These are phyloP conservation scores for Teratosphaeria pseudoeucalypti DNA, from an alignment of 2,329 filamentous ascomycete species.

Conservation along the genomic window DNA sequence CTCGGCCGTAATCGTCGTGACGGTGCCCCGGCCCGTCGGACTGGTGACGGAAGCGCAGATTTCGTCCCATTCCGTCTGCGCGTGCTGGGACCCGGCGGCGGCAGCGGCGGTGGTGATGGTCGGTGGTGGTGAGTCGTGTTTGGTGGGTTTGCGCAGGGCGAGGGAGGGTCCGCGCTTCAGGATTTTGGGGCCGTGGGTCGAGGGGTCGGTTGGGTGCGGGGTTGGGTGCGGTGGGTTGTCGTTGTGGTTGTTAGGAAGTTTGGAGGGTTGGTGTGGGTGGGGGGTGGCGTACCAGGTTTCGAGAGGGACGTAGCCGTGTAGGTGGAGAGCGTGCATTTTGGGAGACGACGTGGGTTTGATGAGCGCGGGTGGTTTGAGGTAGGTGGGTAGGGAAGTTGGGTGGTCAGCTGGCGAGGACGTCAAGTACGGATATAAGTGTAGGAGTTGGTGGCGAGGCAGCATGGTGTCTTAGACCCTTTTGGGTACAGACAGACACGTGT, in stretches of 20 bases:
- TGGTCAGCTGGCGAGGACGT: neutral
- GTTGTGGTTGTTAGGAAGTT: neutral
- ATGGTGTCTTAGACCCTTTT: neutral
- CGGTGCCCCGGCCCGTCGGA: neutral
- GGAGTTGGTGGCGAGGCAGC: neutral
- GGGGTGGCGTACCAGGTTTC: neutral
- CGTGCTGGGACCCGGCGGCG: neutral
- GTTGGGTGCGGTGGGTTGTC: neutral
- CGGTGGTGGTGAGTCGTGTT: neutral
- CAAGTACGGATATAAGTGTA: neutral
- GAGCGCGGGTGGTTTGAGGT: neutral
- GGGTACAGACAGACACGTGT: neutral
- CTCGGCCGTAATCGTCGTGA: neutral
- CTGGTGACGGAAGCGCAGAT: neutral
- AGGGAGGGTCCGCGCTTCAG: neutral
- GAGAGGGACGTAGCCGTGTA: neutral
- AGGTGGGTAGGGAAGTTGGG: neutral
- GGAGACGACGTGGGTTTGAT: neutral
- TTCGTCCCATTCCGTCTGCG: neutral
- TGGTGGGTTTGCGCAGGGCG: neutral
- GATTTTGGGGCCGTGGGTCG: neutral
- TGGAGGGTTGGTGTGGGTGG: neutral
- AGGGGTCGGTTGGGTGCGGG: neutral
- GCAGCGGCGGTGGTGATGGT: neutral
- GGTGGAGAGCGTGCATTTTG: neutral